Evolutionary conservation across 2,329 filamentous ascomycete species (phyloP), one percentile per base, ranked within the genome.

Genomic region (Pyrenophora tritici-repentis): DNA sequence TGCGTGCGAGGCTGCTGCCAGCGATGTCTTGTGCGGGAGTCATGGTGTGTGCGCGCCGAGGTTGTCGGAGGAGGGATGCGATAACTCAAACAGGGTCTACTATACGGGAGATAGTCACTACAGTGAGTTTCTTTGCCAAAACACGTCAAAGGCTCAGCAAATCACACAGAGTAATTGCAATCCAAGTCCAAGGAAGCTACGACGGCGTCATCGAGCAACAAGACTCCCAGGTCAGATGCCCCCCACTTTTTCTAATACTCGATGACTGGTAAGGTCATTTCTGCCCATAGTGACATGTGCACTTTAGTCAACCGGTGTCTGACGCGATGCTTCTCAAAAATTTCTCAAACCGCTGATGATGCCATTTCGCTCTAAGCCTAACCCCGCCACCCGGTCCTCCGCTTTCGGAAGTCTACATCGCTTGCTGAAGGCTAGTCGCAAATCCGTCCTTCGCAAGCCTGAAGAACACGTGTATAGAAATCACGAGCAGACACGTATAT

Each of bases 1-100:
- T 64, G 78, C 81, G 61, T 73, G 72, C 40, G 71, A 74, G 62
- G 50, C 61, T 62, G 62, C 55, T 59, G 49, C 65, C 63, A 34
- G 57, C 56, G 53, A 75, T 74, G 46, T 74, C 71, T 56, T 70
- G 70, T 45, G 72, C 64, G 31, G 72, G 67, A 53, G 57, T 65
- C 71, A 74, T 74, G 55, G 40, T 66, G 51, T 35, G 50, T 55
- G 58, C 52, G 56, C 56, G 61, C 56, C 53, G 59, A 58, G 42
- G 50, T 50, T 39, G 48, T 51, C 40, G 56, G 61, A 20, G 43
- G 47, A 48, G 50, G 58, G 53, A 53, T 56, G 53, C 41, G 32
- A 53, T 47, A 55, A 59, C 54, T 65, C 55, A 41, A 63, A 58
- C 46, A 32, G 51, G 61, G 47, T 45, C 50, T 55, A 18, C 47